Percentiles rank a stretch among this genome's conserved stretches.
phyloP scores from a whole-genome alignment of 257 asterid species.

The Anisodus acutangulus region DNA sequence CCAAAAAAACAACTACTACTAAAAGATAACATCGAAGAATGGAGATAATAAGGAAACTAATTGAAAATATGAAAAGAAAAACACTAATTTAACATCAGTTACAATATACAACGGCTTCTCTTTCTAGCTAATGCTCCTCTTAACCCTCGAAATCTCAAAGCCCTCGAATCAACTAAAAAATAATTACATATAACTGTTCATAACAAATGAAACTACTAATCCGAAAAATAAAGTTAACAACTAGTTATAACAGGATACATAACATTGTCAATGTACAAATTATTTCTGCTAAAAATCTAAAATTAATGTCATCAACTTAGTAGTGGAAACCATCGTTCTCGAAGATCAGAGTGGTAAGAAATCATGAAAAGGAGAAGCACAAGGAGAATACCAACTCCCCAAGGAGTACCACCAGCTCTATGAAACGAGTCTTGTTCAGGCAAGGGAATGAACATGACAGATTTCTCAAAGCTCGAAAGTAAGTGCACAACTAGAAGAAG shows the following conservation, averaged over 20 bases:
- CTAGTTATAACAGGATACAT: no score
- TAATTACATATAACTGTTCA: background rate
- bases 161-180: background rate
- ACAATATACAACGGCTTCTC: background rate
- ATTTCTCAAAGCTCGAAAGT: conserved; percentile 52
- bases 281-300: background rate
- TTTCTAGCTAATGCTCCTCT: background rate
- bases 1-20: background rate
- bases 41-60: background rate
- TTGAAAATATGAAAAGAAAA: background rate
- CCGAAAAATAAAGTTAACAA: no score
- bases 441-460: conserved; percentile 49
- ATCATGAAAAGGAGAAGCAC: conserved; percentile 84
- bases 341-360: conserved; percentile 74
- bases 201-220: background rate
- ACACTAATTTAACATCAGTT: background rate
- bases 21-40: background rate
- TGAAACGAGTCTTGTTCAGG: conserved; percentile 68
- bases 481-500: conserved; percentile 64
- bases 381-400: conserved; percentile 80
- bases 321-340: conserved; percentile 86
- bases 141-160: background rate
- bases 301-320: conserved; percentile 43
- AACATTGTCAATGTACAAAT: no score
- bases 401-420: conserved; percentile 81